Evolutionary conservation across 2,329 filamentous ascomycete genomes (phyloP), one percentile per base, ranked within the genome.

Genomic region (Penicillium carneum): DNA sequence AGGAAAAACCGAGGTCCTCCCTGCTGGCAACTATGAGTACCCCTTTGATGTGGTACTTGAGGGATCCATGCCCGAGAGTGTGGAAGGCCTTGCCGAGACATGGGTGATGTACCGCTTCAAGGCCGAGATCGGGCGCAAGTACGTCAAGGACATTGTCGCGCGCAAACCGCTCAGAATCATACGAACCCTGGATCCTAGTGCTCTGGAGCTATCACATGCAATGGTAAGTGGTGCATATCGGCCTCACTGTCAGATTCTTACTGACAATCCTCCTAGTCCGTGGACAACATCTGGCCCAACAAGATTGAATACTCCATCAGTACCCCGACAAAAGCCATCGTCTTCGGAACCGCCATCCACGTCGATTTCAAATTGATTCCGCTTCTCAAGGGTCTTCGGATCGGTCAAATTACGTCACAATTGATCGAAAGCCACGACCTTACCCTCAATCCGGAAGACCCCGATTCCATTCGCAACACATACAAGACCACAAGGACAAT

Each of bases 241-340:
- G 52, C 34, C 8, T 18, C 29, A 50, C 23, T 38, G 36, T 26
- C 14, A 31, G 31, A 29, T 14, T 51, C 43, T 46, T 38, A 49
- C 69, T 72, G 52, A 74, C 64, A 34, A 26, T 18, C 46, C 55
- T n/a, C 56, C 23, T 59, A 86, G 82, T 84, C 91, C 65, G 93
- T 98, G 66, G 93, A 97, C 78, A 97, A 97, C 73, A 90, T 96
- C 65, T 99, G 95, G 95, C 91, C 93, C 6, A 95, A 97, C 81
- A 99, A 99, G 82, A 87, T 98, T 70, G 92, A 96, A 76, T 99
- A 99, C 80, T 94, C 92, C 33, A 93, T 99, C 65, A 88, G 92
- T 60, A 91, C 96, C 11, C 94, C 95, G 0, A 93, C 92, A 72
- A 97, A 97, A 80, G 95, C 95, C 1, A 90, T 97, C 56, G 90